Evolutionary conservation across 2,329 filamentous ascomycete species (phyloP).

Genomic region (Cytospora paraplurivora): DNA sequence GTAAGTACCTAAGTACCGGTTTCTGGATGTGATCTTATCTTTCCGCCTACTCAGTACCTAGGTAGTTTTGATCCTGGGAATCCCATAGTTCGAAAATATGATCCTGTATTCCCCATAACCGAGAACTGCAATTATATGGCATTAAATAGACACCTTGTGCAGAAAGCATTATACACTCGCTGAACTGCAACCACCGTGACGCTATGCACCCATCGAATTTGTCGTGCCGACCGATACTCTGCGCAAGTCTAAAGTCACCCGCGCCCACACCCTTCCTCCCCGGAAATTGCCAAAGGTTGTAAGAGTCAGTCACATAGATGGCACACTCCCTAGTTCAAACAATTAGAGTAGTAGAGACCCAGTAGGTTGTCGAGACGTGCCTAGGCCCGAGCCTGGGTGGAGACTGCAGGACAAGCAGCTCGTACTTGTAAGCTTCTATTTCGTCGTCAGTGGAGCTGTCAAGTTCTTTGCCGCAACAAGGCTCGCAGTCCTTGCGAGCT

Average conservation of each 20-base stretch:
- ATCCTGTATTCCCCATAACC: background rate
- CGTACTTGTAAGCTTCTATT: conserved; percentile 32
- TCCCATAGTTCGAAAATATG: background rate
- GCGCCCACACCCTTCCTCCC: background rate
- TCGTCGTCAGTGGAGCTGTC: conserved; percentile 35
- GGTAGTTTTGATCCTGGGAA: background rate
- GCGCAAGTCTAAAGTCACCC: background rate
- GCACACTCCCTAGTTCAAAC: background rate
- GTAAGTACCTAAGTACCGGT: too few species aligned
- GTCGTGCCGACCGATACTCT: background rate
- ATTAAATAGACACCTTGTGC: background rate
- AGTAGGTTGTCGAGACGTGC: background rate
- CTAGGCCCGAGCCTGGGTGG: background rate
- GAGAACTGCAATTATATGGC: background rate
- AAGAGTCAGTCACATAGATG: background rate
- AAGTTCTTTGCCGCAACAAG: conserved; percentile 62
- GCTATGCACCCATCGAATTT: background rate
- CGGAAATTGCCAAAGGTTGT: background rate
- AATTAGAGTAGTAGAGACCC: background rate
- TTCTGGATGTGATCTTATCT: too few species aligned
- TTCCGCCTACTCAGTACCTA: too few species aligned
- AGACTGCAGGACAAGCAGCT: background rate
- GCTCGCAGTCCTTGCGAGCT: conserved; percentile 67
- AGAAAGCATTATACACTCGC: background rate
- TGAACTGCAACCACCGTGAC: background rate